These are phyloP conservation scores for Earliella scabrosa DNA, from an alignment of 1,284 basidiomycete genomes.

Conservation along the genomic window DNA sequence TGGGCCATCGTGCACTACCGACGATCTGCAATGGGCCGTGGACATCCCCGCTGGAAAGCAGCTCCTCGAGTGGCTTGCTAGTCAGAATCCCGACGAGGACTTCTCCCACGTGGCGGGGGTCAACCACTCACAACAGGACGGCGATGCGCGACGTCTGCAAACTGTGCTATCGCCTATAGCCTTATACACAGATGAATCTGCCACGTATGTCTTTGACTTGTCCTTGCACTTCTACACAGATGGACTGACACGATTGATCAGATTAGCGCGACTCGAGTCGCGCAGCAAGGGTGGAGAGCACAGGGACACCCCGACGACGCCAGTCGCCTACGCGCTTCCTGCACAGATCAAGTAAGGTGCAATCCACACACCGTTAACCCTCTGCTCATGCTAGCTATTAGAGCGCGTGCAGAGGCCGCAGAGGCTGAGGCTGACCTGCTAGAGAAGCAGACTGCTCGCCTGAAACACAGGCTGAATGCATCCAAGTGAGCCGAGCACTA, in stretches of 20 bases:
- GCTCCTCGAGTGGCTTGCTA: constrained; percentile 29
- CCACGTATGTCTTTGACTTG: constrained; percentile 6
- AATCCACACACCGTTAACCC: background rate
- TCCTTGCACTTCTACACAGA: no score
- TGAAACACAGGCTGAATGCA: constrained; percentile 21
- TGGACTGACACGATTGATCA: background rate
- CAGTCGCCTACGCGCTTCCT: constrained; percentile 9
- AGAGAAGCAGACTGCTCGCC: constrained; percentile 16
- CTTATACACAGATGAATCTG: constrained; percentile 21
- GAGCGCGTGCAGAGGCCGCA: constrained; percentile 1
- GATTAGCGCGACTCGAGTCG: background rate
- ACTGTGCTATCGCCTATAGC: constrained; percentile 16
- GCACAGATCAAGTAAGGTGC: constrained; percentile 9
- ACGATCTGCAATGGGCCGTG: constrained; percentile 28
- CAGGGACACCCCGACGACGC: background rate
- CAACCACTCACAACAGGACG: background rate
- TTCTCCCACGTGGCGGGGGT: background rate
- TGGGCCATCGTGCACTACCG: constrained; percentile 16
- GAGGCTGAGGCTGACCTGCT: constrained; percentile 25
- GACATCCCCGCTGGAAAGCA: constrained; percentile 28
- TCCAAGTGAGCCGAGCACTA: constrained; percentile 23
- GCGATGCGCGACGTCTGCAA: no score
- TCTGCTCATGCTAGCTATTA: background rate
- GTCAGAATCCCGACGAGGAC: constrained; percentile 15
- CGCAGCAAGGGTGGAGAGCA: background rate